Evolutionary conservation across 306 rosid species (phyloP), one percentile per base, ranked within the genome.

Genomic region (Erythrophleum fordii): DNA sequence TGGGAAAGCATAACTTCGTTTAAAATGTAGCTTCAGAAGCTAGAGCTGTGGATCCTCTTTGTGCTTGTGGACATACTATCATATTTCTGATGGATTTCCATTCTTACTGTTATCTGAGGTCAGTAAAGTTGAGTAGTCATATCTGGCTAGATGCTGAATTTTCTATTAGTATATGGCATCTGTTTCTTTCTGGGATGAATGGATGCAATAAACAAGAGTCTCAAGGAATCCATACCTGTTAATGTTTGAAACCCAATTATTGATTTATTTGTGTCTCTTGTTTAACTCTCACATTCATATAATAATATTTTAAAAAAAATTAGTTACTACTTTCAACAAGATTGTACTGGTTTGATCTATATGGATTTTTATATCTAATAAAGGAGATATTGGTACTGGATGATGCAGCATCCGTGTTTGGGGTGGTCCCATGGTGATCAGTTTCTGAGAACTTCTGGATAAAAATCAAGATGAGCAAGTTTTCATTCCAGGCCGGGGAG

Each of bases 231-330:
- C 20, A 12, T 94, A 48, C 76, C 89, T 70, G 78, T 89, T 49
- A 91, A 94, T 80, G 97, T 6, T 91, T 92, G 75, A 88, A 94
- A 83, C 92, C 94, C 77, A 91, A 92, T 93, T 92, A 88, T 76
- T 31, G 2, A 74, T 75, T 69, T 80, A 28, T 82, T 44, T 69
- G 22, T 69, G 22, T 41, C 80, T 74, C 42, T 49, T 81, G 17
- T 45, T 78, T 23, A 5, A 25, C 14, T 77, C 13, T 16, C 56
- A 25, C 25, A 44, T 22, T 69, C 69, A 11, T 74, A 60, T 81
- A 17, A 59, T 59, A 49, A 46, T n/a, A 5, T 60, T 67, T 37
- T 42, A 23, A 22, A 49, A 49, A 62, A 49, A 37, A 70, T 59
- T 64, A 68, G 34, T 78, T 49, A 48, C 70, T 60, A 14, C 18